Base-by-base conservation (phyloP, 768 basidiomycete genomes). In the Leccinellum albellum region DNA sequence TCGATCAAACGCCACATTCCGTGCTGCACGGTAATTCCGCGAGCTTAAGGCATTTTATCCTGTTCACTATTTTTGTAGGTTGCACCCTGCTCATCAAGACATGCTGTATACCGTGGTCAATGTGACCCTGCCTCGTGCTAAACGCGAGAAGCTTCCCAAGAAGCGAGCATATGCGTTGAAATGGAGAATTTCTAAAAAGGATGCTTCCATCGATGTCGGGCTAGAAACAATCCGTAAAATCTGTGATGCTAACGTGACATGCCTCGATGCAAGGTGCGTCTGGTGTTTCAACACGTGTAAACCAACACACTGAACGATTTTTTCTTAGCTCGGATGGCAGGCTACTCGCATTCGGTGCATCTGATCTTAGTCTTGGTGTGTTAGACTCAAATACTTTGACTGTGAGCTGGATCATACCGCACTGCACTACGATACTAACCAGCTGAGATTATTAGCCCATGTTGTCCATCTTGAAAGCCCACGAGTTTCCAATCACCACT, bases 401-500 rank as follows among this genome's bases (percentile, higher is more conserved):
- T 54, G 97, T 98, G 70, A 66, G 87, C 28, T 37, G 53, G 23
- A 59, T 50, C 26, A 13, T 24, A 12, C 21, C 2, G 23, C 24
- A 17, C 26, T 51, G 15, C 26, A 23, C 13, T 15, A 24, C 49
- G 46, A 44, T n/a, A 42, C 46, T 58, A 17, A 66, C 24, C 8
- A 3, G 13, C 14, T 4, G 37, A 58, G 50, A 42, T 44, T 29
- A 21, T 63, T n/a, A 98, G 95, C 95, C 94, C 1, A 70, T 93
- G 13, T 73, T 92, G 29, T 86, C 86, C 20, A 97, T 99, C 59
- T 77, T 98, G 56, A 91, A 91, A 72, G 91, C 97, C 0, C 96
- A 98, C 71, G 94, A 95, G 58, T 94, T 98, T 71, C 91, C 97
- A 4, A 84, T 91, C 6, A 98, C 97, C 1, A 85, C 89, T 4